Evolutionary conservation across 164 flowering plant genomes (phyloP).

Genomic region (Kingdonia uniflora): DNA sequence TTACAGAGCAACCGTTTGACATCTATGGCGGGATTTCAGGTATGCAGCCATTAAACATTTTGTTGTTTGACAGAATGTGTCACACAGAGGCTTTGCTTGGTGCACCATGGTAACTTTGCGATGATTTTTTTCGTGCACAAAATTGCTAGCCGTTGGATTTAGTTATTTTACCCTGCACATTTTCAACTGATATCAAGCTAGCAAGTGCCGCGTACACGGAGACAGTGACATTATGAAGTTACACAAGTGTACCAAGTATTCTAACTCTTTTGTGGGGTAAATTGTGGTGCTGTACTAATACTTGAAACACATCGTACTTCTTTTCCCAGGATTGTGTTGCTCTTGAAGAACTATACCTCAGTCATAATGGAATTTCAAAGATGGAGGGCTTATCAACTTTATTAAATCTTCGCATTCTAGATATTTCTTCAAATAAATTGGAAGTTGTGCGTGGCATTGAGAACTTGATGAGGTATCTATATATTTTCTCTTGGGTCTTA

Average conservation of each 20-base stretch:
- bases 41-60: constrained; percentile 14
- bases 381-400: constrained; percentile 87
- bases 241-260: too few relatives aligned
- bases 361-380: constrained; percentile 92
- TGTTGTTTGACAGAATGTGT: not conserved
- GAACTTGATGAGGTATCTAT: constrained; percentile 43
- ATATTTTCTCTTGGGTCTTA: not conserved
- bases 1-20: constrained; percentile 95
- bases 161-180: too few relatives aligned
- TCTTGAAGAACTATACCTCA: constrained; percentile 86
- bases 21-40: constrained; percentile 86
- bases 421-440: constrained; percentile 83
- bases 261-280: too few relatives aligned
- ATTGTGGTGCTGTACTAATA: too few relatives aligned
- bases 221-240: too few relatives aligned
- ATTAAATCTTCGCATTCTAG: constrained; percentile 74
- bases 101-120: too few relatives aligned
- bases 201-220: too few relatives aligned
- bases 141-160: too few relatives aligned
- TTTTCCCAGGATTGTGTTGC: constrained; percentile 69
- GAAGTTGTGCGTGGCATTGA: constrained; percentile 60
- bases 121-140: too few relatives aligned
- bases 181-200: too few relatives aligned
- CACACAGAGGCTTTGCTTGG: too few relatives aligned
- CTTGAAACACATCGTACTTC: not conserved